Evolutionary conservation across 345 rosid genomes (phyloP), one percentile per base, ranked within the genome.

Genomic region (Moricandia moricandioides): DNA sequence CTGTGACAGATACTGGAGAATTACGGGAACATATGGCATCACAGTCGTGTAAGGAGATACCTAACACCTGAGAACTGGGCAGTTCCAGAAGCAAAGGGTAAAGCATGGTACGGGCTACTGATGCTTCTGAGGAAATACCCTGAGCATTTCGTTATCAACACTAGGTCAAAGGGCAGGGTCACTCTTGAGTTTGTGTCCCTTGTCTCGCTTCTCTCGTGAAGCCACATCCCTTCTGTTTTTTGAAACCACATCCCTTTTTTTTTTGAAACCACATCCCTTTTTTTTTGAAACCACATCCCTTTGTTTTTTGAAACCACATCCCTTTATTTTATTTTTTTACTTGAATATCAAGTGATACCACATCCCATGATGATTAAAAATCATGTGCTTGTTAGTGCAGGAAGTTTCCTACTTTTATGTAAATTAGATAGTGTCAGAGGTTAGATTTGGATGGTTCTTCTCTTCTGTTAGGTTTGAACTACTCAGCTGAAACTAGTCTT

Each of bases 111-210:
- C 58, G 98, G 93, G 60, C 77, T 90, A 83, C 93, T 93, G 30
- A 88, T 85, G 91, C 79, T 93, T 77, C 88, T 89, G 45, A 82
- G 92, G 67, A 93, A 89, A 82, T 86, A 93, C 62, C 95, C 95
- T 0, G 97, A 93, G 82, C 97, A 93, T 75, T 90, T 93, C 11
- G 98, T 93, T 49, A 89, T 93, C 84, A 89, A 88, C 85, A 89
- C 88, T 2, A 87, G 92, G 65, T 90, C 97, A 26, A 90, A 88
- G 85, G 78, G 71, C n/a, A 81, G 89, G 56, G 82, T 89, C 47
- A 86, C 91, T 0, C 75, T 73, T 54, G 97, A 90, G 83, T 89
- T 88, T 40, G 98, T 90, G 18, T 93, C 98, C 64, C 89, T 93
- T 30, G 98, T 93, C 71, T 93, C 97, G 0, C 76, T 93, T 75